A percentile compares a stretch with the other conserved stretches of the same genome.
These are phyloP conservation scores for Calonectria multiphialidica DNA, from an alignment of 2,329 filamentous ascomycete genomes.

Conservation along the genomic window DNA sequence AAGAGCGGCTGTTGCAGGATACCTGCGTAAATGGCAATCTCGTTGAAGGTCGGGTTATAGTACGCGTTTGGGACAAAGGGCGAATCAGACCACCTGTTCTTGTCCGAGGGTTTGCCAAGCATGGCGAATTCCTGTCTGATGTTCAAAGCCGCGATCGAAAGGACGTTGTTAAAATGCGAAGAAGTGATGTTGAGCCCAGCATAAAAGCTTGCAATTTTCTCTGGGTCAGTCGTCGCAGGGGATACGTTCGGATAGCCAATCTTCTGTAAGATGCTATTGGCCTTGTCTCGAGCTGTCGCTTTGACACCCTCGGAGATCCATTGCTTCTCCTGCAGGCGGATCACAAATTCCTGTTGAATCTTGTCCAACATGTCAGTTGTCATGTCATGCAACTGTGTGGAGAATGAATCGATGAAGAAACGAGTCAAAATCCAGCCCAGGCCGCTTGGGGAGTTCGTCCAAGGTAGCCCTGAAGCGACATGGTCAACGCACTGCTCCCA, in stretches of 20 bases:
- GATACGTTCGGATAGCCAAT: constrained; percentile 76
- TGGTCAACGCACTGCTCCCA: constrained; percentile 18
- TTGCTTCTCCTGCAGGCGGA: no score
- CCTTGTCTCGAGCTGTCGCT: constrained; percentile 71
- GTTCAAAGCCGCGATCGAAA: constrained; percentile 62
- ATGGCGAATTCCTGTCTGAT: constrained; percentile 65
- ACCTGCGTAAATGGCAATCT: constrained; percentile 72
- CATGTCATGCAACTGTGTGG: constrained; percentile 74
- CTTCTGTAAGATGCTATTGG: constrained; percentile 76
- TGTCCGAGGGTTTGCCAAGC: constrained; percentile 70
- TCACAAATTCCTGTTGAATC: constrained; percentile 75
- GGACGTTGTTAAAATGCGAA: constrained; percentile 69
- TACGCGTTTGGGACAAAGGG: constrained; percentile 74
- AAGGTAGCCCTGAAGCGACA: constrained; percentile 12
- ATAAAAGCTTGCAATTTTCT: constrained; percentile 69
- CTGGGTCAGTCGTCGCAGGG: constrained; percentile 70
- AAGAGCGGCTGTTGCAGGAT: constrained; percentile 79
- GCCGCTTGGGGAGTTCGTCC: constrained; percentile 43
- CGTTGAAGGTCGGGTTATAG: constrained; percentile 72
- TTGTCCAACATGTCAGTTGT: constrained; percentile 77
- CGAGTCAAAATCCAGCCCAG: constrained; percentile 77
- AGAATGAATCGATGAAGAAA: constrained; percentile 78
- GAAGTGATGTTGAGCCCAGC: constrained; percentile 60
- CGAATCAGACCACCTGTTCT: constrained; percentile 71
- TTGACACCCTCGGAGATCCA: no score